phyloP scores from a whole-genome alignment of 768 basidiomycete species.

The Russula virescens region DNA sequence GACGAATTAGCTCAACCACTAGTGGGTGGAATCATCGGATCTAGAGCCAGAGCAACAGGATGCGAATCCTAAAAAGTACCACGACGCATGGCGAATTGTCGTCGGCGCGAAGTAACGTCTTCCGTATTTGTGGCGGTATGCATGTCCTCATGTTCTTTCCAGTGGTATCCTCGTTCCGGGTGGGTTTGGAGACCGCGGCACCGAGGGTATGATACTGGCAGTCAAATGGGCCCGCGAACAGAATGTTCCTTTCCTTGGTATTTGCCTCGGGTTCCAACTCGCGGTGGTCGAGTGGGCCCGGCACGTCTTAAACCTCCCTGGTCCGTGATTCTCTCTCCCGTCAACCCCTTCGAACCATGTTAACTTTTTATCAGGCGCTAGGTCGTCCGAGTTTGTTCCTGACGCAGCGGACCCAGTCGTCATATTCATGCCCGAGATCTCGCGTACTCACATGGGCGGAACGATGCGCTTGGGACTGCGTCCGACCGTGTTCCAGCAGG shows the following conservation, averaged over 20 bases:
- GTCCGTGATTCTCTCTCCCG: slow-evolving; percentile 35
- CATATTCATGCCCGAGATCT: slow-evolving; percentile 99
- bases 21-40: slow-evolving; percentile 98
- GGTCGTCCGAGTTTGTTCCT: slow-evolving; percentile 74
- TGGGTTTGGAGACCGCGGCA: slow-evolving; percentile 90
- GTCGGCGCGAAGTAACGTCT: slow-evolving; percentile 76
- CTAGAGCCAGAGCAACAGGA: slow-evolving; percentile 78
- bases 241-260: slow-evolving; percentile 90
- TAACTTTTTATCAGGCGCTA: slow-evolving; percentile 53
- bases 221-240: slow-evolving; percentile 96
- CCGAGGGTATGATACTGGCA: slow-evolving; percentile 97
- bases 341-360: not conserved
- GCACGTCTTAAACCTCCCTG: slow-evolving; percentile 64
- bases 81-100: slow-evolving; percentile 91
- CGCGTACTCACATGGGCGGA: slow-evolving; percentile 95
- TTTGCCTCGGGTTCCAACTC: slow-evolving; percentile 96
- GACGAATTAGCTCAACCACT: not conserved
- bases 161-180: slow-evolving; percentile 97
- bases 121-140: not conserved
- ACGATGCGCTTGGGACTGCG: slow-evolving; percentile 99
- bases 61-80: slow-evolving; percentile 79
- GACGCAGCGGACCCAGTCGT: slow-evolving; percentile 64
- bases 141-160: slow-evolving; percentile 18
- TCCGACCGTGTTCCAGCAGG: slow-evolving; percentile 83
- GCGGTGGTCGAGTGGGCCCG: slow-evolving; percentile 95